Percentiles rank a stretch among this genome's conserved stretches.
These are phyloP conservation scores for Podaxis sp. DNA, from an alignment of 768 basidiomycete genomes.

Conservation along the genomic window DNA sequence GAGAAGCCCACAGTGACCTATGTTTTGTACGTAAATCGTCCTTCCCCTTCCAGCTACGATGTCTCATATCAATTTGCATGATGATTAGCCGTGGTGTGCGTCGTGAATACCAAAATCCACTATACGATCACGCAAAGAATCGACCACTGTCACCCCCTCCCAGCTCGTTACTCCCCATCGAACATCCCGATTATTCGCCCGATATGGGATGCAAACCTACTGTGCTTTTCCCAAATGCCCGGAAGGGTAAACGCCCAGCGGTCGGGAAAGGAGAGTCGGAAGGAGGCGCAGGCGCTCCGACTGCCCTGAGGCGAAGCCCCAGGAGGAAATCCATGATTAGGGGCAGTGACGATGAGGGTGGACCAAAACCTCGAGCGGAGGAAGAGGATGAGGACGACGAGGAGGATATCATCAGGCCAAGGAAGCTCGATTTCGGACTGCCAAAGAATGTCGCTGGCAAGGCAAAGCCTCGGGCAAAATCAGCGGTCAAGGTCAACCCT, in stretches of 20 bases:
- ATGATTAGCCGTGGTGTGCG: conserved; percentile 62
- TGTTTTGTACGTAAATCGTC: conserved; percentile 56
- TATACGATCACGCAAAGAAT: conserved; percentile 42
- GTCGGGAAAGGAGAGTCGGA: background rate
- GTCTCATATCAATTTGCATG: conserved; percentile 13
- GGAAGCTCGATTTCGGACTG: conserved; percentile 13
- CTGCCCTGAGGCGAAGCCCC: conserved; percentile 8
- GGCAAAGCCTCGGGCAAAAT: background rate
- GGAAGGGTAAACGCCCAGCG: conserved; percentile 11
- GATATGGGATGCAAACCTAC: conserved; percentile 49
- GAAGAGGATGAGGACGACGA: conserved; percentile 6
- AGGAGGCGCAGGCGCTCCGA: background rate
- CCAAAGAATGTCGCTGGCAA: conserved; percentile 5
- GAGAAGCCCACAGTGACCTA: conserved; percentile 66
- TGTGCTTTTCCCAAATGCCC: conserved; percentile 45
- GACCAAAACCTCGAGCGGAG: conserved; percentile 4
- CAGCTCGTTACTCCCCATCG: conserved; percentile 49
- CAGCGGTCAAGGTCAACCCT: background rate
- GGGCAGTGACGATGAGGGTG: conserved; percentile 5
- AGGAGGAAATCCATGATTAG: background rate
- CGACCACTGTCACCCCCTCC: conserved; percentile 39
- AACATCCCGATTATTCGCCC: conserved; percentile 65
- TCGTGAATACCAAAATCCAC: conserved; percentile 57
- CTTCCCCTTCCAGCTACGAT: conserved; percentile 34
- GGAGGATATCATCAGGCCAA: conserved; percentile 2